Evolutionary conservation across 2,329 filamentous ascomycete species (phyloP).

Genomic region (Esteya vermicola): DNA sequence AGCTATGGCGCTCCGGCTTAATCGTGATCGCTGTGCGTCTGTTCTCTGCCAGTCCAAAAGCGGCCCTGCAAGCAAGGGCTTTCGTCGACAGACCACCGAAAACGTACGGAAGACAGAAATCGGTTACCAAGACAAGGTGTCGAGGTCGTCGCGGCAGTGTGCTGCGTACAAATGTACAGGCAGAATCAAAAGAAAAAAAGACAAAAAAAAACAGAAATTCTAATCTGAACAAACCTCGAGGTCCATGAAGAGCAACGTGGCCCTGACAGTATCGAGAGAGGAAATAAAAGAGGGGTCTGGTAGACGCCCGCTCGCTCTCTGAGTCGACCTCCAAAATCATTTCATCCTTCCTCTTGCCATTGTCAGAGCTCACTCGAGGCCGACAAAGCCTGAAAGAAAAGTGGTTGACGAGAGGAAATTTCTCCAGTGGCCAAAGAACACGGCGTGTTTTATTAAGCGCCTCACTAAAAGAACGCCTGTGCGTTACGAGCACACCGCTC

Average conservation of each 20-base stretch:
- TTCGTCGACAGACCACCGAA: slow-evolving; percentile 65
- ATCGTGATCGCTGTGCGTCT: slow-evolving; percentile 60
- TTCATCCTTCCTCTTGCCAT: no score
- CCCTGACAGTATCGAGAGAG: background rate
- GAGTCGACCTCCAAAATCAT: no score
- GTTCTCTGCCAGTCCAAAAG: slow-evolving; percentile 54
- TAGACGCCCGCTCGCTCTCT: no score
- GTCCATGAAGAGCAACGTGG: background rate
- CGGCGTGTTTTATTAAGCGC: no score
- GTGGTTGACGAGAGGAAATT: no score
- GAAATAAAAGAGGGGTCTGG: background rate
- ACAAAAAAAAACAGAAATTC: background rate
- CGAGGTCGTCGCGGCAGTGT: slow-evolving; percentile 42
- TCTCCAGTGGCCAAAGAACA: no score
- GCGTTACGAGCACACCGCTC: no score
- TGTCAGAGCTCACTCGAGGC: no score
- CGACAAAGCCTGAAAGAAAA: no score
- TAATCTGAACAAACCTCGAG: background rate
- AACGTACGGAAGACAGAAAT: slow-evolving; percentile 49
- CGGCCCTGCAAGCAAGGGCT: background rate
- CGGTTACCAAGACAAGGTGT: slow-evolving; percentile 44
- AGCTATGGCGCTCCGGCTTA: slow-evolving; percentile 95
- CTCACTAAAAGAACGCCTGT: no score
- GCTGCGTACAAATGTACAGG: no score
- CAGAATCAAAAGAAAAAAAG: background rate